These are phyloP conservation scores for Uncinocarpus reesii DNA, from an alignment of 2,329 filamentous ascomycete species.

Conservation along the genomic window DNA sequence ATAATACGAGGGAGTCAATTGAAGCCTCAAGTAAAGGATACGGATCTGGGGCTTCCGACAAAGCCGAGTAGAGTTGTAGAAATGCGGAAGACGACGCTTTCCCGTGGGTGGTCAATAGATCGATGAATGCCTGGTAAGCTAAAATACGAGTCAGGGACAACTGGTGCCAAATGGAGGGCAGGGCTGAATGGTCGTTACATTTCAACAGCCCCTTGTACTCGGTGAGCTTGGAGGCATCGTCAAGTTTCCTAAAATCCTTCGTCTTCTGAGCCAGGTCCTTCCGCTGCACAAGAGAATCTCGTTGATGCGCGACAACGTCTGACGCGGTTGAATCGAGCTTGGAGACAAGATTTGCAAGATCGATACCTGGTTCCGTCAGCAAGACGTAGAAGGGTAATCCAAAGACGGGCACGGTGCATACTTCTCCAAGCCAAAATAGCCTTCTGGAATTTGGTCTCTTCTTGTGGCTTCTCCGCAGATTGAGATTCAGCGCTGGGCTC, in stretches of 20 bases:
- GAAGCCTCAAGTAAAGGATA: constrained; percentile 94
- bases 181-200: constrained; percentile 43
- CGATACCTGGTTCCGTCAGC: constrained; percentile 54
- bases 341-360: constrained; percentile 71
- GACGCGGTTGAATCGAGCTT: constrained; percentile 87
- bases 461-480: constrained; percentile 37
- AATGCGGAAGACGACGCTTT: constrained; percentile 91
- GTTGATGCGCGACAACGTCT: constrained; percentile 84
- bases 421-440: constrained; percentile 95
- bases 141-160: constrained; percentile 14
- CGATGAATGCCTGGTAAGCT: constrained; percentile 97
- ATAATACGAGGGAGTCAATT: constrained; percentile 82
- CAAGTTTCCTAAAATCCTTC: constrained; percentile 90
- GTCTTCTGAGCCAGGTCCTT: constrained; percentile 99
- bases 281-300: constrained; percentile 87
- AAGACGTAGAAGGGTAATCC: not conserved
- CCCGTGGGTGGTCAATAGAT: constrained; percentile 88
- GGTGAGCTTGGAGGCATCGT: constrained; percentile 72
- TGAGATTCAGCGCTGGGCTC: constrained; percentile 18
- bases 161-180: not conserved
- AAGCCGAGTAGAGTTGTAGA: constrained; percentile 78
- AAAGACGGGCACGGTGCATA: constrained; percentile 36
- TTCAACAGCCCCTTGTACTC: constrained; percentile 88
- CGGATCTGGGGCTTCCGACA: constrained; percentile 92
- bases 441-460: constrained; percentile 88